Percentiles rank a stretch among this genome's conserved stretches.
These are phyloP conservation scores for Catharanthus roseus DNA, from an alignment of 257 asterid genomes.

Conservation along the genomic window DNA sequence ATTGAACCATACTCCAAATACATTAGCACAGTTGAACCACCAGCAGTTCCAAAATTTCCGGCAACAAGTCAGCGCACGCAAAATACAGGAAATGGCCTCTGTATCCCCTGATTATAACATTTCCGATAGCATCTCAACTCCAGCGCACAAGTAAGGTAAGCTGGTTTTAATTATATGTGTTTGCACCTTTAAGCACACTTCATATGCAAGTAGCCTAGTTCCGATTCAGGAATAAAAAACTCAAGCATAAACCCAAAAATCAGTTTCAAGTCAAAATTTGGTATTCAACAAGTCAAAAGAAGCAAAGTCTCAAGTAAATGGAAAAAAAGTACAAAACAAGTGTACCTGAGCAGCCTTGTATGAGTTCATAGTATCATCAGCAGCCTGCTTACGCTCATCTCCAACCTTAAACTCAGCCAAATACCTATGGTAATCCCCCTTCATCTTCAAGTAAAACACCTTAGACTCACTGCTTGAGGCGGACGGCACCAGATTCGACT, in stretches of 20 bases:
- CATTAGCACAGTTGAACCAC: not conserved
- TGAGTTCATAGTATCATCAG: slow-evolving; percentile 44
- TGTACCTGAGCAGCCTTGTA: slow-evolving; percentile 46
- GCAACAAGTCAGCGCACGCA: not conserved
- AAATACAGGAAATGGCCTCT: not conserved
- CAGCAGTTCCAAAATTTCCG: not conserved
- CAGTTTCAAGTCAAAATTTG: not conserved
- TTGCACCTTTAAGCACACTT: not conserved
- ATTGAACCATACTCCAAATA: not conserved
- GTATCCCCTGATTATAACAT: not conserved
- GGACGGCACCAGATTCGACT: slow-evolving; percentile 38
- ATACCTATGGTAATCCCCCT: slow-evolving; percentile 43
- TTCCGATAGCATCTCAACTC: not conserved
- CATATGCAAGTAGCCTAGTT: not conserved
- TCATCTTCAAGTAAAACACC: slow-evolving; percentile 49
- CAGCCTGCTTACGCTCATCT: slow-evolving; percentile 41
- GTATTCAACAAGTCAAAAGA: too few species aligned
- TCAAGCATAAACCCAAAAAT: not conserved
- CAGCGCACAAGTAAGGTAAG: not conserved
- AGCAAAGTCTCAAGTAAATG: not conserved
- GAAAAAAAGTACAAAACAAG: not conserved
- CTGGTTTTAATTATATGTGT: not conserved
- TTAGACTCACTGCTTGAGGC: slow-evolving; percentile 35
- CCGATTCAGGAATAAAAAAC: not conserved
- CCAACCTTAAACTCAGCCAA: slow-evolving; percentile 41